Base-by-base conservation (phyloP, 495 filamentous ascomycete species). In the Penicillium goetzii region DNA sequence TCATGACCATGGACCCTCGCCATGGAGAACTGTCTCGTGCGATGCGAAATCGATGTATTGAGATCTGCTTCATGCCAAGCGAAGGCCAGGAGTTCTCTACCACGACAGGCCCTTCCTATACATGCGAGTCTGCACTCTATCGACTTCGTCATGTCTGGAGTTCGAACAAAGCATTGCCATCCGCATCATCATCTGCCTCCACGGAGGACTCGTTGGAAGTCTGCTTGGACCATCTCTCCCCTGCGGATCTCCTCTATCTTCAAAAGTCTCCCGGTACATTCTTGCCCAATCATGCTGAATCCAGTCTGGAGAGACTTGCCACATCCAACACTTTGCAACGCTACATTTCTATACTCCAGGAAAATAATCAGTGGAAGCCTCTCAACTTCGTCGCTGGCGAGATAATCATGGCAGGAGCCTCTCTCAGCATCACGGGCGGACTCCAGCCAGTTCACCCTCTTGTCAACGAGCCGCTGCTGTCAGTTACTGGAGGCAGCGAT, bases 21-120 rank as follows among this genome's bases (percentile, higher is more conserved):
- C 89, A 97, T 75, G 96, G 96, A 11, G 96, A 99, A 71, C 82
- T 99, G 26, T 98, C 96, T 9, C 84, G 94, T 59, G 96, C 96
- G 4, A 98, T 99, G 96, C 84, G 96, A 57, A 99, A 99, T 74
- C 85, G 96, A 70, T 91, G 92, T 59, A 82, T 97, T 55, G 96
- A 99, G 74, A 88, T 99, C 8, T 96, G 87, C 65, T 81, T 99
- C 60, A 66, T 80, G 64, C 57, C 78, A 34, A 68, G 71, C 19
- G 72, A 77, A 40, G 45, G 67, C 28, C 61, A 71, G 28, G 58
- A 65, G 19, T 62, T 66, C 23, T 49, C 64, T n/a, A 41, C 49
- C 28, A 54, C 68, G 32, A 55, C 64, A 43, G 68, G 72, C 28
- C 79, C 73, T 45, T 69, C 74, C 15, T 83, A 80, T 64, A 78